phyloP scores from a whole-genome alignment of 2,329 filamentous ascomycete species.

The Monilinia aucupariae region DNA sequence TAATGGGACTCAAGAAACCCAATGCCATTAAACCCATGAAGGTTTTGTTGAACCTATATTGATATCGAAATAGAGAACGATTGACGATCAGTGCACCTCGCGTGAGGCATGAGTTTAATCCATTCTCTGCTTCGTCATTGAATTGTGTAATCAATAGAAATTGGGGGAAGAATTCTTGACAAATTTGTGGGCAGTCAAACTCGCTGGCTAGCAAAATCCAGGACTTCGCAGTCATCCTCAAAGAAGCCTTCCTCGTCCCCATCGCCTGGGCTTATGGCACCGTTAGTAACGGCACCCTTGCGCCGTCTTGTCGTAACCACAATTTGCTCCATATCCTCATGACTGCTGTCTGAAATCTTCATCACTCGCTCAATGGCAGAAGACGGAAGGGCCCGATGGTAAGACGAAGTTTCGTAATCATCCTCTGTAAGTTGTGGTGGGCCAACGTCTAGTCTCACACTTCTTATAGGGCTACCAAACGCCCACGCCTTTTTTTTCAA shows the following conservation, averaged over 20 bases:
- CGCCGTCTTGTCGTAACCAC: conserved; percentile 75
- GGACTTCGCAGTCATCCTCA: conserved; percentile 85
- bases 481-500: conserved; percentile 44
- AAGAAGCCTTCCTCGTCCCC: conserved; percentile 76
- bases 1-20: not conserved
- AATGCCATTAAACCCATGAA: conserved; percentile 1
- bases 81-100: not conserved
- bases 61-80: not conserved
- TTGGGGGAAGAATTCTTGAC: not conserved
- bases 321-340: conserved; percentile 61
- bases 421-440: conserved; percentile 45
- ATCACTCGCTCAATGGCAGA: conserved; percentile 60
- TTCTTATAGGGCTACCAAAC: conserved; percentile 52
- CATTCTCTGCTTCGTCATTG: not conserved
- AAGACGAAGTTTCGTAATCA: conserved; percentile 43
- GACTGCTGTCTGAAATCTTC: conserved; percentile 44
- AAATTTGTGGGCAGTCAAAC: conserved; percentile 40
- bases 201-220: conserved; percentile 75
- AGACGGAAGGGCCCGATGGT: conserved; percentile 54
- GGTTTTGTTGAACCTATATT: not conserved
- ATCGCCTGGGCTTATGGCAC: conserved; percentile 35
- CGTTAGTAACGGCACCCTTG: conserved; percentile 46
- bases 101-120: not conserved
- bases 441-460: conserved; percentile 50
- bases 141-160: not conserved